phyloP scores from a whole-genome alignment of 192 early-diverging fungal genomes.

The Linnemannia zychae region DNA sequence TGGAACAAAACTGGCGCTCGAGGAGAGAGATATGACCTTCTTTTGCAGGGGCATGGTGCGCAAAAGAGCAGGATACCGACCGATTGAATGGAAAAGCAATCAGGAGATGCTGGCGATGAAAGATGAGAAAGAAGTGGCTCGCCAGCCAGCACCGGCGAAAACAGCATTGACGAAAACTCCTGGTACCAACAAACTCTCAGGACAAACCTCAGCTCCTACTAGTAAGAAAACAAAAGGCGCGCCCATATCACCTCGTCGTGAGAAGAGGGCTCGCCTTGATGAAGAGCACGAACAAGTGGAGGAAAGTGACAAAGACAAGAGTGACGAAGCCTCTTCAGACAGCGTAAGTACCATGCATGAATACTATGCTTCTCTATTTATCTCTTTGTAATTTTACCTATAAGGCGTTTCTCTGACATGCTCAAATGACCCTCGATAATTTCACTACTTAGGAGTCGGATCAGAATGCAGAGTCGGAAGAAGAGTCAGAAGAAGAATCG shows the following conservation, averaged over 20 bases:
- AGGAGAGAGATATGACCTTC: constrained; percentile 13
- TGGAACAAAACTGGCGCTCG: background rate
- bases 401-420: no score
- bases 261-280: background rate
- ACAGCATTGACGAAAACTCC: background rate
- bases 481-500: background rate
- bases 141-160: background rate
- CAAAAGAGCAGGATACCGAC: constrained; percentile 30
- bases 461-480: background rate
- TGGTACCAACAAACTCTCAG: background rate
- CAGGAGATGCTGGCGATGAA: constrained; percentile 36
- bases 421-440: no score
- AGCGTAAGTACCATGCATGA: background rate
- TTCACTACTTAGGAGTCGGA: constrained; percentile 4
- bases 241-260: background rate
- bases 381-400: no score
- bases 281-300: background rate
- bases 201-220: background rate
- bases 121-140: constrained; percentile 24
- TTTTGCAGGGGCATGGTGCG: constrained; percentile 32
- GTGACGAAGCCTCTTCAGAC: background rate
- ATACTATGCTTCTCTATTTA: background rate
- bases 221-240: background rate
- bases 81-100: constrained; percentile 41
- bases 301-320: constrained; percentile 5